Conservation (phyloP, 148 eudicot genomes). For the Silene latifolia region DNA sequence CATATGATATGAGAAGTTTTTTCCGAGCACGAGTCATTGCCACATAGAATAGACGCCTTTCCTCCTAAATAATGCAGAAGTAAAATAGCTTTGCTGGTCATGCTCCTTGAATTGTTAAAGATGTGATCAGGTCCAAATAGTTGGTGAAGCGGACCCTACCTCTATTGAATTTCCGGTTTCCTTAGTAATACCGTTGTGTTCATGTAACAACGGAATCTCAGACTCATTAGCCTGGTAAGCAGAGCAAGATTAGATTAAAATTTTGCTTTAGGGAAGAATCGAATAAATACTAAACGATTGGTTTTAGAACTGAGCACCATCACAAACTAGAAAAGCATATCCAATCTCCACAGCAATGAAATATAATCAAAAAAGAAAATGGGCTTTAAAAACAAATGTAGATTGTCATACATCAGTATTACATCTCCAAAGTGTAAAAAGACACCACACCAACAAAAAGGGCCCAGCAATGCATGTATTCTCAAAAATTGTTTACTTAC, state of each 20-base stretch:
- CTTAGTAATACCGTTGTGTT: constrained; percentile 58
- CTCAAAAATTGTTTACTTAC: too few species aligned
- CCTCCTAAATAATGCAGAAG: constrained; percentile 50
- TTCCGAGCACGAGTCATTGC: constrained; percentile 98
- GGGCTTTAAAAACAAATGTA: too few species aligned
- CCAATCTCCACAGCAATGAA: not conserved
- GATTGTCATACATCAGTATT: too few species aligned
- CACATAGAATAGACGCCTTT: constrained; percentile 81
- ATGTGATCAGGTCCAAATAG: not conserved
- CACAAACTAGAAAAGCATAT: not conserved
- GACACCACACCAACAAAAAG: too few species aligned
- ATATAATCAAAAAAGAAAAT: not conserved
- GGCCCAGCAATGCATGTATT: too few species aligned
- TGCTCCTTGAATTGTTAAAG: not conserved
- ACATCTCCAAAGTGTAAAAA: too few species aligned
- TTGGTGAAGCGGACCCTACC: constrained; percentile 38
- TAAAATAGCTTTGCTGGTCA: not conserved
- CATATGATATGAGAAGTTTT: constrained; percentile 69
- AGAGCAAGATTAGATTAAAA: constrained; percentile 8
- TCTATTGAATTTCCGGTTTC: constrained; percentile 59
- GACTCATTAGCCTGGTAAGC: constrained; percentile 71
- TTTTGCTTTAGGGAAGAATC: not conserved
- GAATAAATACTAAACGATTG: not conserved
- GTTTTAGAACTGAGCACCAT: not conserved
- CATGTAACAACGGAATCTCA: constrained; percentile 89